Conservation (phyloP, 2,329 filamentous ascomycete genomes). For the Pestalotiopsis sp. region DNA sequence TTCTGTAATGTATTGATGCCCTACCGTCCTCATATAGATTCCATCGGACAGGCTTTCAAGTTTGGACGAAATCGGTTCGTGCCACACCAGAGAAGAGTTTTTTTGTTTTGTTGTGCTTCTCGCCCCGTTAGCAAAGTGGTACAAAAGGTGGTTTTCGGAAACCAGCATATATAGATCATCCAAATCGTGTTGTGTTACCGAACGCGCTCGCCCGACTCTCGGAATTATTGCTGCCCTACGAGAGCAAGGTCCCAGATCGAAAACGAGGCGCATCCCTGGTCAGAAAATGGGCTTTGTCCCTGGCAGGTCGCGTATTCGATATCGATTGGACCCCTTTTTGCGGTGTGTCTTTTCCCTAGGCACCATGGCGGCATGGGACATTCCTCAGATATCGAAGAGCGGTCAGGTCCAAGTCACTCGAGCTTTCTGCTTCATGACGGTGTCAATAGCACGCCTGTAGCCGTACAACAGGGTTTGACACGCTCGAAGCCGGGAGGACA, state of each 20-base stretch:
- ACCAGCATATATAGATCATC: neutral
- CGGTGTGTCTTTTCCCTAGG: too few relatives aligned
- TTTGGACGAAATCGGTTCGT: too few relatives aligned
- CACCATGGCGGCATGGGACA: too few relatives aligned
- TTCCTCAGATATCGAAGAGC: too few relatives aligned
- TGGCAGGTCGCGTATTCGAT: neutral
- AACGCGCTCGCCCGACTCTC: neutral
- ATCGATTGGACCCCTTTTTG: neutral
- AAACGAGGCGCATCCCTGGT: too few relatives aligned
- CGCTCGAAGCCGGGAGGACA: neutral
- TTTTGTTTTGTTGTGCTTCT: too few relatives aligned
- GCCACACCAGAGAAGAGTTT: too few relatives aligned
- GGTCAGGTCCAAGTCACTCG: too few relatives aligned
- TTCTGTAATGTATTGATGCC: neutral
- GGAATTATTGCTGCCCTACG: neutral
- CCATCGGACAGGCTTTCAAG: too few relatives aligned
- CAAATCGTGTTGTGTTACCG: neutral
- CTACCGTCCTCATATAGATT: constrained; percentile 3
- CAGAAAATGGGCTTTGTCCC: neutral
- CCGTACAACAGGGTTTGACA: too few relatives aligned
- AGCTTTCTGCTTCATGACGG: too few relatives aligned
- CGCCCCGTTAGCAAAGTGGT: neutral
- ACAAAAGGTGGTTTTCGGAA: neutral
- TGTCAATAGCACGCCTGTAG: too few relatives aligned
- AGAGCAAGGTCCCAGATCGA: neutral